A percentile compares a stretch with the other conserved stretches of the same genome.
phyloP scores from a whole-genome alignment of 495 filamentous ascomycete genomes.

The Filosporella fistucella region DNA sequence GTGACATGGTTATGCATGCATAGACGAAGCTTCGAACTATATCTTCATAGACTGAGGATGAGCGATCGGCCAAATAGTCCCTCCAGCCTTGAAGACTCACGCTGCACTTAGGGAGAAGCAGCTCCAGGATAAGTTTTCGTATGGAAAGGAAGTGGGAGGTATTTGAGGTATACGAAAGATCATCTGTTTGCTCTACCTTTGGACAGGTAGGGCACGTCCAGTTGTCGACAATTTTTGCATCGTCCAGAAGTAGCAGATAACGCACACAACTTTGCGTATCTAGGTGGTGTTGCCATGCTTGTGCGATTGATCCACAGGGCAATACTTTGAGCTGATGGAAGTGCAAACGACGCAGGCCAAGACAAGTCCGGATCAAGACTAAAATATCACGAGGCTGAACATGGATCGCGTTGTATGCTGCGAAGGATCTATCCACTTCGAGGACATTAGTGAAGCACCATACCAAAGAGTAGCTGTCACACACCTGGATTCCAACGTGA shows the following conservation, averaged over 20 bases:
- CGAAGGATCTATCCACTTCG: conserved; percentile 21
- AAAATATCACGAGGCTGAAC: conserved; percentile 30
- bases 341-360: conserved; percentile 14
- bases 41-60: conserved; percentile 36
- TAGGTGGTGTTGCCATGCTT: conserved; percentile 30
- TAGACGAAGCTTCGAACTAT: conserved; percentile 41
- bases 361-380: conserved; percentile 27
- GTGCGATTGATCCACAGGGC: conserved; percentile 32
- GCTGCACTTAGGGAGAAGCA: conserved; percentile 41
- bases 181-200: not conserved
- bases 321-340: not conserved
- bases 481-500: conserved; percentile 65
- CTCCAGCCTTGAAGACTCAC: conserved; percentile 41
- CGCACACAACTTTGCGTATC: conserved; percentile 16
- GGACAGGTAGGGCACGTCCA: conserved; percentile 16
- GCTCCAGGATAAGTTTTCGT: conserved; percentile 42
- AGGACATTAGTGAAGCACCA: not conserved
- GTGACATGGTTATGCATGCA: conserved; percentile 34
- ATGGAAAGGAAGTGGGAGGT: conserved; percentile 30
- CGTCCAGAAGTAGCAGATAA: conserved; percentile 22
- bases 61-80: conserved; percentile 33
- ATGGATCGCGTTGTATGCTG: conserved; percentile 11
- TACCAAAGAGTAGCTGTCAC: not conserved
- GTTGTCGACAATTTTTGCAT: conserved; percentile 16
- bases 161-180: conserved; percentile 2